Evolutionary conservation across 1,284 basidiomycete species (phyloP).

Genomic region (Cryptococcus floricola): DNA sequence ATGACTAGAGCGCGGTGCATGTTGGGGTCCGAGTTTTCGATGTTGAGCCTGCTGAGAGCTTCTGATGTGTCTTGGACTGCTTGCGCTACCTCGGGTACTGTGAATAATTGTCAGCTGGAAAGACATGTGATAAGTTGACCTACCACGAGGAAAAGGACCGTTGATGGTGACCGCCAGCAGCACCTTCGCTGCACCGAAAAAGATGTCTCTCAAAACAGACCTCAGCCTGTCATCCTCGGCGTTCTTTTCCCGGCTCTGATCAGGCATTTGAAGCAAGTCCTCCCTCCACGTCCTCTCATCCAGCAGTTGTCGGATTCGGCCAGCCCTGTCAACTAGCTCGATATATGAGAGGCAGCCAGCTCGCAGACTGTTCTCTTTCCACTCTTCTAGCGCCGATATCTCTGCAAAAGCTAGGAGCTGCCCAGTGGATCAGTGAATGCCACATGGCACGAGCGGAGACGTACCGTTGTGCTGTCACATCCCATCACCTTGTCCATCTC

Average conservation of each 20-base stretch:
- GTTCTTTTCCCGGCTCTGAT: background rate
- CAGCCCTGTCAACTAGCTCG: conserved; percentile 57
- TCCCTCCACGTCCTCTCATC: conserved; percentile 21
- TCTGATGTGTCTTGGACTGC: conserved; percentile 50
- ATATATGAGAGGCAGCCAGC: conserved; percentile 49
- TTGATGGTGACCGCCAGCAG: conserved; percentile 20
- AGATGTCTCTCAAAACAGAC: conserved; percentile 20
- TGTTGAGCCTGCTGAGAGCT: conserved; percentile 52
- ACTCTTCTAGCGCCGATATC: conserved; percentile 62
- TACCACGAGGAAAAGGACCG: conserved; percentile 23
- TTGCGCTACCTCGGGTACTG: conserved; percentile 23
- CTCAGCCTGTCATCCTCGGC: conserved; percentile 1
- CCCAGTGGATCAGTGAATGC: conserved; percentile 11
- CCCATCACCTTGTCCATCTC: conserved; percentile 76
- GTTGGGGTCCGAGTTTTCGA: conserved; percentile 44
- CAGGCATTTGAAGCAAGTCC: conserved; percentile 5
- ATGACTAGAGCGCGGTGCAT: conserved; percentile 67
- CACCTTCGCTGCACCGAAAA: conserved; percentile 19
- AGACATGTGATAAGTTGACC: background rate
- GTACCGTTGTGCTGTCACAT: conserved; percentile 59
- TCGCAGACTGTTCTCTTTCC: conserved; percentile 56
- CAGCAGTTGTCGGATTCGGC: conserved; percentile 54
- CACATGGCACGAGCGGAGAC: background rate
- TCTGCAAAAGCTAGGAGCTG: conserved; percentile 73
- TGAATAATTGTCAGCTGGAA: background rate